phyloP scores from a whole-genome alignment of 352 stramenopile genomes.

The Pythium pyrilobum region DNA sequence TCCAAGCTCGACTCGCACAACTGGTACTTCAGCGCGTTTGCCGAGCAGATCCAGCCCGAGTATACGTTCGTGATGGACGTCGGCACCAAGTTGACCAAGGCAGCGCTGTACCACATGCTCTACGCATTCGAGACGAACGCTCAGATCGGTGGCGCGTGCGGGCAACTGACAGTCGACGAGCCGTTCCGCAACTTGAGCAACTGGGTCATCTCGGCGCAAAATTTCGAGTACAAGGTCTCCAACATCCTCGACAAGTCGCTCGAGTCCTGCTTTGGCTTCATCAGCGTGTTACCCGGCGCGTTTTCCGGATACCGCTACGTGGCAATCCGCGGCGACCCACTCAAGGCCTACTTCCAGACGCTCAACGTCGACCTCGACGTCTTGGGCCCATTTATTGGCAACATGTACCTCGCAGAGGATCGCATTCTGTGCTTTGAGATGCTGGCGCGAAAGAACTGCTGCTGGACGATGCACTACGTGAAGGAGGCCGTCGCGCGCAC shows the following conservation, averaged over 20 bases:
- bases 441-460: constrained; percentile 73
- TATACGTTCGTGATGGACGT: constrained; percentile 84
- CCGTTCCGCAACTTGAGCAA: constrained; percentile 81
- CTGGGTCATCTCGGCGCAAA: constrained; percentile 81
- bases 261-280: constrained; percentile 85
- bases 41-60: constrained; percentile 78
- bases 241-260: constrained; percentile 86
- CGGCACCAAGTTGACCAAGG: constrained; percentile 79
- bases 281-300: constrained; percentile 78
- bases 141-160: constrained; percentile 78
- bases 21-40: constrained; percentile 83
- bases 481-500: constrained; percentile 79
- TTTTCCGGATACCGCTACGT: constrained; percentile 85
- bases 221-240: constrained; percentile 90
- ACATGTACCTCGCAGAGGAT: constrained; percentile 89
- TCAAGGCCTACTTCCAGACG: constrained; percentile 85
- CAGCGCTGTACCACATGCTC: constrained; percentile 70
- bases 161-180: constrained; percentile 78
- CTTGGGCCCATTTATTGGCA: constrained; percentile 76
- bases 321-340: constrained; percentile 66
- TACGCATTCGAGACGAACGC: constrained; percentile 72
- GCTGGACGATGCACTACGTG: constrained; percentile 87
- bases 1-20: constrained; percentile 84
- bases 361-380: constrained; percentile 75
- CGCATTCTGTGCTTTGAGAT: constrained; percentile 84